These are phyloP conservation scores for Escallonia rubra DNA, from an alignment of 129 eudicot genomes.

Conservation along the genomic window DNA sequence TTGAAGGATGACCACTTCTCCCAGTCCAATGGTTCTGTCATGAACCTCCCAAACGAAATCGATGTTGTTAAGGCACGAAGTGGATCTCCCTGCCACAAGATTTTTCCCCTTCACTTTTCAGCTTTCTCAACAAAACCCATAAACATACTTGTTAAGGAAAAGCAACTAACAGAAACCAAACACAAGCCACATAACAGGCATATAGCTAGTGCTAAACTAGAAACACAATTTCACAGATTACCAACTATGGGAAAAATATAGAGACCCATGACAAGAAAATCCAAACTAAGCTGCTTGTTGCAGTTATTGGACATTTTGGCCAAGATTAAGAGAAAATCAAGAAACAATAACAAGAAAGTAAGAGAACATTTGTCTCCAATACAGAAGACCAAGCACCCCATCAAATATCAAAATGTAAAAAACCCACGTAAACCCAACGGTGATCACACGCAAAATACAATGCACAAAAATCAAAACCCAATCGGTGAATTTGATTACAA, in stretches of 20 bases:
- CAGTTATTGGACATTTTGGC: background rate
- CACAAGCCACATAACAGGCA: background rate
- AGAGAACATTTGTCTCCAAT: background rate
- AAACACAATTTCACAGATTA: background rate
- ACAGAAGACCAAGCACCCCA: background rate
- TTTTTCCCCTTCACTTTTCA: background rate
- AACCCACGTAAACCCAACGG: background rate
- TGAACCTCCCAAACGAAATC: constrained; percentile 81
- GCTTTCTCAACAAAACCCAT: background rate
- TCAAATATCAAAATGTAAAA: background rate
- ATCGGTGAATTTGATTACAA: background rate
- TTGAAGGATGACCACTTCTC: constrained; percentile 87
- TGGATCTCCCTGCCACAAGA: constrained; percentile 44
- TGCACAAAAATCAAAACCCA: constrained; percentile 1
- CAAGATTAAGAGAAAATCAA: background rate
- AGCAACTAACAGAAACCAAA: too few species aligned
- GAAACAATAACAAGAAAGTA: background rate
- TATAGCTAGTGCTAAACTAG: background rate
- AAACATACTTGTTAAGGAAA: background rate
- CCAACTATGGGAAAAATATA: background rate
- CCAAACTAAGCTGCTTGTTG: background rate
- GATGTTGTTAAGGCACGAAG: constrained; percentile 67
- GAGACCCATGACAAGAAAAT: background rate
- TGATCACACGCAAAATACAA: too few species aligned
- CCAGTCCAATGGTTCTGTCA: constrained; percentile 74